Evolutionary conservation across 2,329 filamentous ascomycete genomes (phyloP).

Genomic region (Aphanocladium album): DNA sequence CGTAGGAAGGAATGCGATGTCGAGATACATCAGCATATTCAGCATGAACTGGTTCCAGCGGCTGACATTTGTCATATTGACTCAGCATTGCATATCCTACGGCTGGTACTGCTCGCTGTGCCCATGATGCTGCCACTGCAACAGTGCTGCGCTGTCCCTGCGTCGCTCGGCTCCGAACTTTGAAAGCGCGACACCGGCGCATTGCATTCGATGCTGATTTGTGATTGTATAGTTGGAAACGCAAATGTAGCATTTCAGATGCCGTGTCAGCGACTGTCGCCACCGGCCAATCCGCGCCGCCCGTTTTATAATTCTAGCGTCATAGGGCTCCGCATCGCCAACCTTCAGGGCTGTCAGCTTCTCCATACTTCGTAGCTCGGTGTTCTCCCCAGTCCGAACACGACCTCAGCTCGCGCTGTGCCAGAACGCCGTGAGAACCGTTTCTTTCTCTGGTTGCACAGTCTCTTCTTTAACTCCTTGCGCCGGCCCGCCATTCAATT

Average conservation of each 20-base stretch:
- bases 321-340: slow-evolving; percentile 4
- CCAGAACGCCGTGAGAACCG: not conserved
- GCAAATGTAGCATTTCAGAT: not conserved
- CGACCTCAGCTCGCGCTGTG: not conserved
- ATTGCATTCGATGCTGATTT: not conserved
- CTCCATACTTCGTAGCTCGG: not conserved
- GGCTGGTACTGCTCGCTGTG: no score
- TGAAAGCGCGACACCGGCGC: no score
- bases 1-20: no score
- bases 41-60: no score
- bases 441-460: not conserved
- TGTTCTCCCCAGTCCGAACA: not conserved
- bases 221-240: not conserved
- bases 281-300: not conserved
- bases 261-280: not conserved
- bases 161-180: no score
- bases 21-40: no score
- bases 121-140: no score
- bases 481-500: no score
- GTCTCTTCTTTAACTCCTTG: not conserved
- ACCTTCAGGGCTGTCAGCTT: not conserved
- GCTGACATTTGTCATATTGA: no score
- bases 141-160: no score
- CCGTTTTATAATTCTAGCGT: slow-evolving; percentile 1
- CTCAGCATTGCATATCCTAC: no score